Evolutionary conservation across 768 basidiomycete genomes (phyloP).

Genomic region (Coprinopsis sp.): DNA sequence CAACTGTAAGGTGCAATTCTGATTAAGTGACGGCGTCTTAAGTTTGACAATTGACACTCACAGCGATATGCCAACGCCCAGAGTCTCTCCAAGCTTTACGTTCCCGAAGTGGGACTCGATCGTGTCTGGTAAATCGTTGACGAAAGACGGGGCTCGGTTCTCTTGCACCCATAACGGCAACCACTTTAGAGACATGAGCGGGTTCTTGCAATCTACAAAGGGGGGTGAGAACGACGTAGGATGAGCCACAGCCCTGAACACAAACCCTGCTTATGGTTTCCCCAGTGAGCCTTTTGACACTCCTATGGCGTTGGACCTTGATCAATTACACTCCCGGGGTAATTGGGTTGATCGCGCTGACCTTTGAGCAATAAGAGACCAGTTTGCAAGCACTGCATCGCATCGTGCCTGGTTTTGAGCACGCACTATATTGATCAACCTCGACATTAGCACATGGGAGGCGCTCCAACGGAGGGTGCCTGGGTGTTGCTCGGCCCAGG

Average conservation of each 20-base stretch:
- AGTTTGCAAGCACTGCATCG: constrained; percentile 24
- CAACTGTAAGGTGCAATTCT: too few species aligned
- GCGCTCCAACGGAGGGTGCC: constrained; percentile 21
- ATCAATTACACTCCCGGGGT: too few species aligned
- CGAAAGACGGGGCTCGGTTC: constrained; percentile 17
- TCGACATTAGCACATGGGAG: constrained; percentile 32
- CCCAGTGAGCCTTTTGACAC: constrained; percentile 41
- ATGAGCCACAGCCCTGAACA: not conserved
- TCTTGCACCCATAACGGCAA: constrained; percentile 19
- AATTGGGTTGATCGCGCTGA: too few species aligned
- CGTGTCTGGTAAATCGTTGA: too few species aligned
- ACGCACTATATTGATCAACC: constrained; percentile 15
- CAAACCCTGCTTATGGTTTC: constrained; percentile 32
- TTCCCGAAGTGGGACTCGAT: not conserved
- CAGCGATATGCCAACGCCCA: constrained; percentile 18
- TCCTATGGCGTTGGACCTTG: too few species aligned
- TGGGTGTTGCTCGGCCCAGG: too few species aligned
- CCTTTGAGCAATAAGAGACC: constrained; percentile 37
- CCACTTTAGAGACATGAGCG: constrained; percentile 19
- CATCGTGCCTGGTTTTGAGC: constrained; percentile 24
- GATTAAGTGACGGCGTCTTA: not conserved
- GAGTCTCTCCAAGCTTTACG: constrained; percentile 10
- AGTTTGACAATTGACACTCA: constrained; percentile 11
- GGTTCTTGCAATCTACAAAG: constrained; percentile 25
- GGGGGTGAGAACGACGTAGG: not conserved